phyloP scores from a whole-genome alignment of 169 alveolate genomes.

The Plasmodium berghei region DNA sequence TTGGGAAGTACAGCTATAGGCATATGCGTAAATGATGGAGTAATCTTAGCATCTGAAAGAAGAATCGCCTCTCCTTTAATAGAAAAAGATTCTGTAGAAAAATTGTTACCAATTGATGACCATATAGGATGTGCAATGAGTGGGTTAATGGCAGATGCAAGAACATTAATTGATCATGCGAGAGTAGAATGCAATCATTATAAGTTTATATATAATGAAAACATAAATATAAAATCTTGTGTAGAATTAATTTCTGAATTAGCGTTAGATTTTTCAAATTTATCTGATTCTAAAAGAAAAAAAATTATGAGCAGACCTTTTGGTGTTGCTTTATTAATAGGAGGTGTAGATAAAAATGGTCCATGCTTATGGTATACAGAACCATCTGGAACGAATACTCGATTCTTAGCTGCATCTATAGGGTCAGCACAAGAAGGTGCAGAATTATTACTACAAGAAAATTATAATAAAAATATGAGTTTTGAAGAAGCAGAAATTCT shows the following conservation, averaged over 20 bases:
- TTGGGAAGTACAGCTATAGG: conserved; percentile 99
- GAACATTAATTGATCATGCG: conserved; percentile 98
- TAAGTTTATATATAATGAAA: conserved; percentile 95
- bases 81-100: conserved; percentile 95
- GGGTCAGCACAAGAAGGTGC: conserved; percentile 98
- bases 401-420: conserved; percentile 97
- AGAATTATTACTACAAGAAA: conserved; percentile 95
- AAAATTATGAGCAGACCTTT: conserved; percentile 97
- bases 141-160: conserved; percentile 98
- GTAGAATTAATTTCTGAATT: conserved; percentile 94
- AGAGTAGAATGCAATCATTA: conserved; percentile 97
- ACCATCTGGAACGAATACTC: conserved; percentile 96
- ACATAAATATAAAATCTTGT: conserved; percentile 92
- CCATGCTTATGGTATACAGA: conserved; percentile 97
- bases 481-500: conserved; percentile 96
- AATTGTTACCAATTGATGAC: conserved; percentile 94
- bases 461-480: conserved; percentile 93
- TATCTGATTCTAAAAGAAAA: conserved; percentile 86
- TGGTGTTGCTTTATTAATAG: conserved; percentile 97
- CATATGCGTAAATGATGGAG: conserved; percentile 96
- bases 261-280: conserved; percentile 96
- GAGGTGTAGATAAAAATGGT: conserved; percentile 97
- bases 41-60: conserved; percentile 97
- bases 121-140: conserved; percentile 98
- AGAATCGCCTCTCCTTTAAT: conserved; percentile 92